A percentile compares a stretch with the other conserved stretches of the same genome.
phyloP scores from a whole-genome alignment of 1,139 yeast species.

The Suhomyces guaymorum region DNA sequence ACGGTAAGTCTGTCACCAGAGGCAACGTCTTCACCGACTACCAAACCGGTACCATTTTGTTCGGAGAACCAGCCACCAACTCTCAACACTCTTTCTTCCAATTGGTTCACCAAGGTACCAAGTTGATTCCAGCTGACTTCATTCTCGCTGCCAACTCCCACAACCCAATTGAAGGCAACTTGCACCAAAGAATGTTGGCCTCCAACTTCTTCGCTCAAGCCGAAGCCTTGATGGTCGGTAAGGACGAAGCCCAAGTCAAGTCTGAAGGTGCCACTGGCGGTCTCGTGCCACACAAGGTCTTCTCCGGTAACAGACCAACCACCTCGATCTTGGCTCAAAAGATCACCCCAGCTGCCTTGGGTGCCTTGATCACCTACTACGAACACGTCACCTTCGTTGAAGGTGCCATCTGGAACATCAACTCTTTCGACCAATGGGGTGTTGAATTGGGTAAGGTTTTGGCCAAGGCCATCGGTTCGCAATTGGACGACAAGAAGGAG shows the following conservation, averaged over 20 bases:
- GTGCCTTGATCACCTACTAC: conserved; percentile 95
- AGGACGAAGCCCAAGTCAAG: conserved; percentile 79
- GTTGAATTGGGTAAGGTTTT: conserved; percentile 97
- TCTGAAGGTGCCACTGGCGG: conserved; percentile 87
- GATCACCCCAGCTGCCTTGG: conserved; percentile 94
- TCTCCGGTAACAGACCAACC: conserved; percentile 98
- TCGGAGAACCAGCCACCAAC: conserved; percentile 98
- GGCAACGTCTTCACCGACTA: conserved; percentile 87
- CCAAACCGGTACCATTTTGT: conserved; percentile 92
- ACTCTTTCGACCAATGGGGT: conserved; percentile 99
- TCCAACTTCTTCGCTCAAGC: conserved; percentile 98
- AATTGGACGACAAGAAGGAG: conserved; percentile 62
- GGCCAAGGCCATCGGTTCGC: conserved; percentile 92
- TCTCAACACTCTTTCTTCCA: conserved; percentile 99
- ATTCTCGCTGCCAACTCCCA: conserved; percentile 96
- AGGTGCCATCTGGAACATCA: conserved; percentile 99
- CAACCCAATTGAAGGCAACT: conserved; percentile 91
- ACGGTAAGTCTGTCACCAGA: conserved; percentile 96
- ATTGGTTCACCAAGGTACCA: conserved; percentile 98
- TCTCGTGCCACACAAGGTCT: conserved; percentile 91
- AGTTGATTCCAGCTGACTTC: conserved; percentile 94
- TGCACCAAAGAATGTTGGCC: conserved; percentile 97
- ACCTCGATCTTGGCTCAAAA: conserved; percentile 94
- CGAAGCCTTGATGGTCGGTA: conserved; percentile 97
- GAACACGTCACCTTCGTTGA: conserved; percentile 96